Conservation (phyloP, 2,329 filamentous ascomycete species). For the Graphiopsis chlorocephala region DNA sequence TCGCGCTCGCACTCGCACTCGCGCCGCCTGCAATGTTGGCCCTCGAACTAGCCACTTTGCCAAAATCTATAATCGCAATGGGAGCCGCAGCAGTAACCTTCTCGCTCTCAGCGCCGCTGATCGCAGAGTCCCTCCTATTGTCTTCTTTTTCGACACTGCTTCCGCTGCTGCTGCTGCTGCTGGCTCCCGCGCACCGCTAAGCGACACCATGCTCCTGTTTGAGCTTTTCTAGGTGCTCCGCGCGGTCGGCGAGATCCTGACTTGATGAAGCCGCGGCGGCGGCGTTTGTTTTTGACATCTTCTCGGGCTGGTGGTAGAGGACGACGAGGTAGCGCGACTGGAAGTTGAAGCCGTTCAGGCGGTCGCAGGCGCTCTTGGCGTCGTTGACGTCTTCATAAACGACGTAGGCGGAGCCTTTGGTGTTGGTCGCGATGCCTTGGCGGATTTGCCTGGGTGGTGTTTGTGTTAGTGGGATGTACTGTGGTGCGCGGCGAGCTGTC, state of each 20-base stretch:
- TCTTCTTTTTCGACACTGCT: constrained; percentile 14
- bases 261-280: constrained; percentile 22
- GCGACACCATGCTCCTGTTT: constrained; percentile 98
- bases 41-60: background rate
- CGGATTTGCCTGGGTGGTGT: constrained; percentile 76
- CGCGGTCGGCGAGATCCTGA: constrained; percentile 79
- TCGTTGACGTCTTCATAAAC: constrained; percentile 99
- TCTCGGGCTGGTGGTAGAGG: constrained; percentile 74
- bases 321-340: constrained; percentile 98
- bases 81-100: constrained; percentile 13
- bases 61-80: constrained; percentile 15
- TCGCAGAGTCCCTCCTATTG: constrained; percentile 31
- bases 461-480: constrained; percentile 17
- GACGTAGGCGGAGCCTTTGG: constrained; percentile 97
- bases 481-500: constrained; percentile 33
- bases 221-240: constrained; percentile 96
- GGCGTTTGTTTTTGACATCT: constrained; percentile 67
- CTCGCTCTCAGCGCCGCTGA: constrained; percentile 20
- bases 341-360: constrained; percentile 99
- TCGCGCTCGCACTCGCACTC: background rate
- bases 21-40: background rate
- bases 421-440: constrained; percentile 94
- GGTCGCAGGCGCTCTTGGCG: constrained; percentile 98
- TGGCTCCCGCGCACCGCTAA: constrained; percentile 53
- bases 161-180: constrained; percentile 17